Conservation (phyloP, 108 stramenopile genomes). For the Cyclostephanos invisitatus region DNA sequence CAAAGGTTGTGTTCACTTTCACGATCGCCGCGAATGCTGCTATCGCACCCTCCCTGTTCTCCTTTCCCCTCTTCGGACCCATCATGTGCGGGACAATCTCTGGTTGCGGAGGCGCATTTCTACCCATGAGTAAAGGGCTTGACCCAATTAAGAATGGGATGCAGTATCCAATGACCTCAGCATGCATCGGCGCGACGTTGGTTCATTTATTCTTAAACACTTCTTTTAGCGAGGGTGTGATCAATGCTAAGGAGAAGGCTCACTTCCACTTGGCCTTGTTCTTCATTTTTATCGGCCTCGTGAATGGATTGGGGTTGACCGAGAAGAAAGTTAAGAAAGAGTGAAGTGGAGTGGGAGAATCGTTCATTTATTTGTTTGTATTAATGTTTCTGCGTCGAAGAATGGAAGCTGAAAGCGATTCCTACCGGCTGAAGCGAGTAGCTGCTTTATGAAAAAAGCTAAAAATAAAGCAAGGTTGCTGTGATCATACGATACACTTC, state of each 20-base stretch:
- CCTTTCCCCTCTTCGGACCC: constrained; percentile 84
- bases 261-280: constrained; percentile 70
- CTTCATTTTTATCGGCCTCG: constrained; percentile 70
- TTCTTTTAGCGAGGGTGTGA: constrained; percentile 64
- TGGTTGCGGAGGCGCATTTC: constrained; percentile 88
- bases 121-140: constrained; percentile 88
- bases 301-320: constrained; percentile 34
- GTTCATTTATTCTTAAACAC: constrained; percentile 76
- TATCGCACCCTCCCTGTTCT: constrained; percentile 72
- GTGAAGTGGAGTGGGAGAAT: constrained; percentile 3
- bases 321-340: constrained; percentile 42
- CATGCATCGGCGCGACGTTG: constrained; percentile 72
- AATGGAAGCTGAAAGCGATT: too few species aligned
- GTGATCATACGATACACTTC: neutral
- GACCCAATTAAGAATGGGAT: constrained; percentile 80
- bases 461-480: neutral
- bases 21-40: constrained; percentile 66
- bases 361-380: neutral
- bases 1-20: constrained; percentile 73
- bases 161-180: constrained; percentile 75
- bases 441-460: neutral
- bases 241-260: constrained; percentile 65
- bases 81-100: constrained; percentile 88
- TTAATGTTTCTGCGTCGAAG: neutral
- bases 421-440: too few species aligned